These are phyloP conservation scores for Russula emetica DNA, from an alignment of 768 basidiomycete genomes.

Conservation along the genomic window DNA sequence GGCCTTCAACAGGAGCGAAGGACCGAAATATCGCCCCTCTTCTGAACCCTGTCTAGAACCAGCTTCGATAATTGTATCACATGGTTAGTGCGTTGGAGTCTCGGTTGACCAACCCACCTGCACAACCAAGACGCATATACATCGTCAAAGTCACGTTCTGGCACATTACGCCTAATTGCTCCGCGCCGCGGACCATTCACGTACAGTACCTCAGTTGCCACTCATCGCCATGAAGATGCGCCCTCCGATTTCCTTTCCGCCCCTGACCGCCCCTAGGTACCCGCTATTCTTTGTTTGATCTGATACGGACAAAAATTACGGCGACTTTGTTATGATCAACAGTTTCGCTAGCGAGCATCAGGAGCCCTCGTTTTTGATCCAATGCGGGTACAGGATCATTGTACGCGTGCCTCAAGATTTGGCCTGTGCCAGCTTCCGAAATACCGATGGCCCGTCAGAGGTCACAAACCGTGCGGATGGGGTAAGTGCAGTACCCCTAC, in stretches of 20 bases:
- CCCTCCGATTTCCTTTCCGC: conserved; percentile 24
- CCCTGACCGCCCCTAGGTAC: conserved; percentile 29
- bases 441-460: background rate
- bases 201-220: background rate
- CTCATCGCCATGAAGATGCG: no score
- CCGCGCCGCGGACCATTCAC: background rate
- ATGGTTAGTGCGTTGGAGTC: background rate
- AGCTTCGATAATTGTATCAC: background rate
- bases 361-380: conserved; percentile 27
- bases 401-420: background rate
- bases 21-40: background rate
- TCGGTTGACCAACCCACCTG: background rate
- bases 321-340: conserved; percentile 35
- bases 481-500: background rate
- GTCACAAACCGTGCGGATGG: background rate
- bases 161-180: background rate
- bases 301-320: conserved; percentile 26
- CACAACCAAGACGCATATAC: background rate
- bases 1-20: background rate
- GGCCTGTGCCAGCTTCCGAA: background rate
- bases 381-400: background rate
- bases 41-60: background rate
- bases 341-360: conserved; percentile 33
- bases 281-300: background rate
- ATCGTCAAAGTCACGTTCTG: background rate